phyloP scores from a whole-genome alignment of 768 basidiomycete species.

The Chalciporus piperatus region DNA sequence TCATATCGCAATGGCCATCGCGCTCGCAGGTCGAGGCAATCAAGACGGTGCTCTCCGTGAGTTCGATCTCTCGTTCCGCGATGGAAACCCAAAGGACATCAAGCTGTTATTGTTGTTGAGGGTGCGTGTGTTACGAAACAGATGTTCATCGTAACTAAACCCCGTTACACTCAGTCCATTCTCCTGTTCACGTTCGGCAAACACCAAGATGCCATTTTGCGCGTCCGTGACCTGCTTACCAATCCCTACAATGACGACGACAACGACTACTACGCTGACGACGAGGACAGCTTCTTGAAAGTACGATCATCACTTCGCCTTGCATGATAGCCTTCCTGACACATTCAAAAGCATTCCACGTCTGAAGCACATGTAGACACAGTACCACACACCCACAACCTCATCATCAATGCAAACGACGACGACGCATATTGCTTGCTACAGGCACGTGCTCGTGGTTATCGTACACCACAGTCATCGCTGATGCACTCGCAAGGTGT shows the following conservation, averaged over 20 bases:
- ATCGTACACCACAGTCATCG: conserved; percentile 2
- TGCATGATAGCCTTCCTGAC: no score
- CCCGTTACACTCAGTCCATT: background rate
- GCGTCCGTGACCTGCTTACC: no score
- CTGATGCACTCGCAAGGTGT: background rate
- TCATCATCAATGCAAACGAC: background rate
- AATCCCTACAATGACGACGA: no score
- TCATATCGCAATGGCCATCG: conserved; percentile 1
- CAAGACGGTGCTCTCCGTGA: background rate
- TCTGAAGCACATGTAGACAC: no score
- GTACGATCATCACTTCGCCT: no score
- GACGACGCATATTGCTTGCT: background rate
- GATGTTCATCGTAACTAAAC: background rate
- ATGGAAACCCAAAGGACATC: background rate
- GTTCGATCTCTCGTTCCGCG: conserved; percentile 1
- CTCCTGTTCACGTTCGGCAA: conserved; percentile 1
- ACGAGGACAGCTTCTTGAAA: no score
- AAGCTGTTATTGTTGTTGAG: background rate
- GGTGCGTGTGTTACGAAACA: background rate
- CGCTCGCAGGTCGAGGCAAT: background rate
- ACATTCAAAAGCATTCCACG: no score
- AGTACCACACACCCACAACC: background rate
- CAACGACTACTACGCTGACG: no score
- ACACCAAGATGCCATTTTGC: background rate
- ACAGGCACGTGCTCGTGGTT: background rate